phyloP scores from a whole-genome alignment of 2,329 filamentous ascomycete species.

The Colletotrichum shisoi region DNA sequence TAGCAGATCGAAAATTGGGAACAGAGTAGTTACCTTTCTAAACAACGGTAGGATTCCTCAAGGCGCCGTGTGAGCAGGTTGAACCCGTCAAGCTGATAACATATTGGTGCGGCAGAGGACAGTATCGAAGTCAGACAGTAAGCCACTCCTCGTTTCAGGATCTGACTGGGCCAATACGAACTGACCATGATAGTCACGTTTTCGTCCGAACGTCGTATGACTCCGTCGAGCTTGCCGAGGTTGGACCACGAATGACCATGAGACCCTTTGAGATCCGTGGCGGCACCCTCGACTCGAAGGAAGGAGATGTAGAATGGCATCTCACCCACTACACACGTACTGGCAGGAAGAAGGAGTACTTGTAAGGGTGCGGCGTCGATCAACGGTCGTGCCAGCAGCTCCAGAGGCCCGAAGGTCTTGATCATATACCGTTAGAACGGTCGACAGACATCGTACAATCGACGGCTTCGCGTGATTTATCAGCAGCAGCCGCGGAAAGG shows the following conservation, averaged over 20 bases:
- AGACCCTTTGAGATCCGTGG: slow-evolving; percentile 90
- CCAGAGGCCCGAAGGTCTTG: not conserved
- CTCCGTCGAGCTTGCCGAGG: slow-evolving; percentile 81
- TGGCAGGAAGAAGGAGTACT: slow-evolving; percentile 92
- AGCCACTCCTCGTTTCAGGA: not conserved
- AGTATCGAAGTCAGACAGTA: slow-evolving; percentile 81
- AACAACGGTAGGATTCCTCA: slow-evolving; percentile 9
- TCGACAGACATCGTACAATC: not conserved
- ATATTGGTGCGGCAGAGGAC: slow-evolving; percentile 64
- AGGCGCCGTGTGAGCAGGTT: not conserved
- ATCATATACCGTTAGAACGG: too few species aligned
- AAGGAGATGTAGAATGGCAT: slow-evolving; percentile 96
- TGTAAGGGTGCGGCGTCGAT: slow-evolving; percentile 60
- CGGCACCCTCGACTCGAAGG: slow-evolving; percentile 91
- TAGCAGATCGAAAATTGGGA: slow-evolving; percentile 78
- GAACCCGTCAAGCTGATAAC: slow-evolving; percentile 64
- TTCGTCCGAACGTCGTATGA: slow-evolving; percentile 94
- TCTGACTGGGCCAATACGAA: slow-evolving; percentile 16
- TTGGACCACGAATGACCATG: slow-evolving; percentile 81
- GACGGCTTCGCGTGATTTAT: not conserved
- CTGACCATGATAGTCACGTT: slow-evolving; percentile 58
- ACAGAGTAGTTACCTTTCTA: slow-evolving; percentile 82
- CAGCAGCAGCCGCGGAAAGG: not conserved
- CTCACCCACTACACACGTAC: slow-evolving; percentile 95
- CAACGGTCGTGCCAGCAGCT: not conserved